Percentiles rank a stretch among this genome's conserved stretches.
Evolutionary conservation across 306 rosid species (phyloP).

Genomic region (Dicorynia guianensis): DNA sequence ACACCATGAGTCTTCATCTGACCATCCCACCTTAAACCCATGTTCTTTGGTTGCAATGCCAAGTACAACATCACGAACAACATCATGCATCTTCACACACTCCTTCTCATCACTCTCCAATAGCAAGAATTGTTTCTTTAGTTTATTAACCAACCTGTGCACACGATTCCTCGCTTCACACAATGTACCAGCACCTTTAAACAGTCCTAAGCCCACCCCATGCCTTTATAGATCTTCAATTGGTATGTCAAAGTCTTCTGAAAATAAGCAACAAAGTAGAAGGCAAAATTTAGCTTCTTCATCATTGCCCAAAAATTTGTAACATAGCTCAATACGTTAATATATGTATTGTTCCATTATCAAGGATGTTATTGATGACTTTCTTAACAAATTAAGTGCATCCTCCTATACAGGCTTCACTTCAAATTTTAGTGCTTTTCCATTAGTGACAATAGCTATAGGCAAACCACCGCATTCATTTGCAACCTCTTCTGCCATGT

Average conservation of each 20-base stretch:
- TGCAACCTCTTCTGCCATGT: background rate
- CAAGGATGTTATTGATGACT: accelerated
- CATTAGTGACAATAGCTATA: conserved; percentile 23
- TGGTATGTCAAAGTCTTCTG: background rate
- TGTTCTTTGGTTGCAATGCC: background rate
- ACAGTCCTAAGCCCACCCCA: conserved; percentile 17
- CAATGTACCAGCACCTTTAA: background rate
- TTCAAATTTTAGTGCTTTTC: background rate
- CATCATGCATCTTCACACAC: conserved; percentile 3
- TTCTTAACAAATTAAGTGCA: background rate
- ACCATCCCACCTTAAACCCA: background rate
- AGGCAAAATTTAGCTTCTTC: conserved; percentile 22
- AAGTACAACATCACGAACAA: background rate
- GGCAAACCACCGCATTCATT: conserved; percentile 39
- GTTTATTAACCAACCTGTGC: background rate
- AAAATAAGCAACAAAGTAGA: conserved; percentile 22
- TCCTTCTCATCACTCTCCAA: background rate
- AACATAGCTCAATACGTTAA: background rate
- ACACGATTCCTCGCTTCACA: conserved; percentile 17
- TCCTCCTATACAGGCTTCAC: background rate
- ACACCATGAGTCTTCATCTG: background rate
- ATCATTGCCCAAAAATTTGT: background rate
- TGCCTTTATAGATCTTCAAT: background rate
- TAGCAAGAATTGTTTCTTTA: conserved; percentile 18
- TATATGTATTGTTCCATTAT: background rate